These are phyloP conservation scores for Pontederia crassipes DNA, from an alignment of 176 grass and related monocot genomes.

Conservation along the genomic window DNA sequence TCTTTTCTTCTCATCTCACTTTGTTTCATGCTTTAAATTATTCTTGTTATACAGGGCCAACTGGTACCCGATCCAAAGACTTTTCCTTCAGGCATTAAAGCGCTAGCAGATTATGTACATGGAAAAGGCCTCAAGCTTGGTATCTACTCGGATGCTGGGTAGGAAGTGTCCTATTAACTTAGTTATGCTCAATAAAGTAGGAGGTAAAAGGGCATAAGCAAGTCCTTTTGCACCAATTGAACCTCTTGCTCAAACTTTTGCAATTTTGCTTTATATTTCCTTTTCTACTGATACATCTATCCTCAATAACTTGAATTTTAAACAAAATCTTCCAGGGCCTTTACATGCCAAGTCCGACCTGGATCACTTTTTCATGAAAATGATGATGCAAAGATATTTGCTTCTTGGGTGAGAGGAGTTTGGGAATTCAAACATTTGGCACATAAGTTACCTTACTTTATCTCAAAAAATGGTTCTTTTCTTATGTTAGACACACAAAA, in stretches of 20 bases:
- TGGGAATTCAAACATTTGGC: background rate
- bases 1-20: background rate
- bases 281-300: background rate
- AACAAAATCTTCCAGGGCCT: constrained; percentile 47
- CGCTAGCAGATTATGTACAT: constrained; percentile 83
- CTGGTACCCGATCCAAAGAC: constrained; percentile 75
- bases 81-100: constrained; percentile 91
- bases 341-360: constrained; percentile 91
- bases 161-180: constrained; percentile 3
- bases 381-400: constrained; percentile 64
- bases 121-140: constrained; percentile 82
- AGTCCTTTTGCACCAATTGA: background rate
- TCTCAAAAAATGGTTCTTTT: background rate
- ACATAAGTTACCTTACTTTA: background rate
- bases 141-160: constrained; percentile 96
- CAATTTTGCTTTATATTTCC: background rate
- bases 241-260: background rate
- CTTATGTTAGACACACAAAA: too few relatives aligned
- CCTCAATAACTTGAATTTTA: background rate
- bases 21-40: background rate
- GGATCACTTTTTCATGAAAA: constrained; percentile 76
- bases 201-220: background rate
- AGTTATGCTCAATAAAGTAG: background rate
- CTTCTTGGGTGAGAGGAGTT: constrained; percentile 64
- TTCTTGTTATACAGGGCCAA: constrained; percentile 40